Evolutionary conservation across 2,329 filamentous ascomycete genomes (phyloP), one percentile per base, ranked within the genome.

Genomic region (Botrytis fabae): DNA sequence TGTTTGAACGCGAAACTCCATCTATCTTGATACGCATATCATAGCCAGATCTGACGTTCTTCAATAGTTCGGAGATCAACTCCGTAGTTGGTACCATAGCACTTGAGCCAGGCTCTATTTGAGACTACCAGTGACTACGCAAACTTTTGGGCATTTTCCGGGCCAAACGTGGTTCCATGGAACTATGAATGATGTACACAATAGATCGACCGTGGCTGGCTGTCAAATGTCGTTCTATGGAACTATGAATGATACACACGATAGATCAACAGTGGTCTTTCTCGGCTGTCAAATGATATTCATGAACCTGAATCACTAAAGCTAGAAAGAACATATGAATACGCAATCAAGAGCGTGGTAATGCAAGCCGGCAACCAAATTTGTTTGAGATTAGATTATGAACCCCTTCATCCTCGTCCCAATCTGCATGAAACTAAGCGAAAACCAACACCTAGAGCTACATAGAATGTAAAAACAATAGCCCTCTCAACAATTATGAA

Each of bases 401-500:
- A 42, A 16, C 65, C 48, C 65, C 65, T 69, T 69, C 65, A 69
- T 69, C 35, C 48, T 57, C 35, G 28, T 42, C 28, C 22, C n/a
- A 69, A 69, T 59, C 28, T 32, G 48, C 25, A 42, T 68, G 65
- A 42, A 57, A 38, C 65, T 57, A 69, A 69, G 65, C 65, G 65
- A 69, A 42, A 69, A n/a, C 18, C 38, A 42, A 28, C n/a, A 57
- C 25, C 35, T 40, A 57, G 35, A 38, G 32, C 63, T 18, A 61
- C n/a, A 14, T 32, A 16, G 25, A 40, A 25, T 62, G 60, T 42
- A 62, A 62, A 62, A 62, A 62, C 35, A 38, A 64, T 64, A 64
- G 32, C 8, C 62, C 44, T 44, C 42, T 42, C 40, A 42, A 22
- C 40, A n/a, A 64, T 38, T 57, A 6, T 57, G 32, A 42, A 42